phyloP scores from a whole-genome alignment of 2,329 filamentous ascomycete genomes.

The Aspergillus proliferans region DNA sequence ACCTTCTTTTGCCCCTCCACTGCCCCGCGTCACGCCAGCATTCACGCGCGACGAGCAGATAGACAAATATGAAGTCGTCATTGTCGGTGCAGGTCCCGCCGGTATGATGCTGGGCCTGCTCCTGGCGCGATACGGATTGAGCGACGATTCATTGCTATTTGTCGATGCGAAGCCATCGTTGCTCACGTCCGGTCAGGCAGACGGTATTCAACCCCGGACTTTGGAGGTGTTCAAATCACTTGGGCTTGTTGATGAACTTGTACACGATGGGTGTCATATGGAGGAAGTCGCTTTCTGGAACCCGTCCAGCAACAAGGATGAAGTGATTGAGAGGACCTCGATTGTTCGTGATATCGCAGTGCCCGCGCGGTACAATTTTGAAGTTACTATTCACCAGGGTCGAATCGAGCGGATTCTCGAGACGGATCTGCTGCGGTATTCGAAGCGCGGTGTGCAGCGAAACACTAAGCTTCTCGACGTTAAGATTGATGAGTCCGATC shows the following conservation, averaged over 20 bases:
- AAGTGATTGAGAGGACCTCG: slow-evolving; percentile 58
- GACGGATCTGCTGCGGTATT: slow-evolving; percentile 57
- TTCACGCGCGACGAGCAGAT: slow-evolving; percentile 9
- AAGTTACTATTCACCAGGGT: slow-evolving; percentile 65
- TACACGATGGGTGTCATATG: slow-evolving; percentile 35
- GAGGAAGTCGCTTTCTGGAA: slow-evolving; percentile 66
- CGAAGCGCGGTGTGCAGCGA: slow-evolving; percentile 51
- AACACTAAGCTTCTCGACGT: slow-evolving; percentile 62
- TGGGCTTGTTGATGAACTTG: slow-evolving; percentile 35
- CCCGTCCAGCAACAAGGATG: slow-evolving; percentile 43
- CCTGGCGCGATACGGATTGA: slow-evolving; percentile 40
- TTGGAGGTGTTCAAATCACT: slow-evolving; percentile 40
- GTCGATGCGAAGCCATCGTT: slow-evolving; percentile 37
- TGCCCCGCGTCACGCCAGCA: slow-evolving; percentile 28
- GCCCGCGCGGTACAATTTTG: slow-evolving; percentile 64
- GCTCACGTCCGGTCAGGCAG: slow-evolving; percentile 38
- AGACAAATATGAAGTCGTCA: slow-evolving; percentile 38
- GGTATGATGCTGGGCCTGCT: slow-evolving; percentile 38
- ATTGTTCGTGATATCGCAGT: slow-evolving; percentile 49
- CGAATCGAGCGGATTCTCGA: slow-evolving; percentile 66
- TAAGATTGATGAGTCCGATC: slow-evolving; percentile 49
- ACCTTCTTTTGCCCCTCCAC: slow-evolving; percentile 34
- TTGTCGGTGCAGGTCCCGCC: slow-evolving; percentile 39
- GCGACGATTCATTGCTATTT: slow-evolving; percentile 36
- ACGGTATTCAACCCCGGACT: slow-evolving; percentile 39